phyloP scores from a whole-genome alignment of 2,329 filamentous ascomycete species.

The Epicoccum sorghinum region DNA sequence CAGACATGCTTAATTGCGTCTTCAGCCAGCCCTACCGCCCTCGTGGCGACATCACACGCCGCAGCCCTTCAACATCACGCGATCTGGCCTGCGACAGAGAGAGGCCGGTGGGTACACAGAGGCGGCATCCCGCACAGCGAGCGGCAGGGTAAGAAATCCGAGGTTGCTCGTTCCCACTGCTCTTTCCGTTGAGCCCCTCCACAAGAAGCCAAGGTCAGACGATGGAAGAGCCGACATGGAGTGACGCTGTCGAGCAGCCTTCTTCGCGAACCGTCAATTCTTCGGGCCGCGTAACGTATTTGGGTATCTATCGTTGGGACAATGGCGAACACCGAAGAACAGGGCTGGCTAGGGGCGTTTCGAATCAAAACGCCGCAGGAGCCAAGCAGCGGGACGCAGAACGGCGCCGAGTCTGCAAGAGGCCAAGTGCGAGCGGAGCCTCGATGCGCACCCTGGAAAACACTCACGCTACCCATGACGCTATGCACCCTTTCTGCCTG shows the following conservation, averaged over 20 bases:
- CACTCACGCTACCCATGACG: not conserved
- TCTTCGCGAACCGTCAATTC: not conserved
- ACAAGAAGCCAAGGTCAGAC: conserved; percentile 3
- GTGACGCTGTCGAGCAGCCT: conserved; percentile 4
- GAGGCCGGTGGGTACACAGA: conserved; percentile 2
- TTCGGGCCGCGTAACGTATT: conserved; percentile 6
- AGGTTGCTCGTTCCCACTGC: not conserved
- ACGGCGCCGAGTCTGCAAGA: conserved; percentile 5
- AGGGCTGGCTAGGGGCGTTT: conserved; percentile 5
- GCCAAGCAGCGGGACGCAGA: conserved; percentile 6
- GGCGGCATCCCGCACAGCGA: conserved; percentile 1
- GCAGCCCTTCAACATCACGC: not conserved
- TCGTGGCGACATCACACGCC: conserved; percentile 3
- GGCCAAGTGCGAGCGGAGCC: conserved; percentile 2
- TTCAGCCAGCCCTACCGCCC: conserved; percentile 5
- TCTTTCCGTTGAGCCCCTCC: not conserved
- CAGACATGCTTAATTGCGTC: not conserved
- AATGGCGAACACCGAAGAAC: conserved; percentile 3
- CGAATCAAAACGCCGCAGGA: conserved; percentile 2
- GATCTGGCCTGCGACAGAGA: conserved; percentile 5
- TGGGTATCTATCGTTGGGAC: not conserved
- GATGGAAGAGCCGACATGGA: conserved; percentile 2
- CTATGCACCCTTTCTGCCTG: conserved; percentile 4
- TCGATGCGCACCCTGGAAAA: not conserved
- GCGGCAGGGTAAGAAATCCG: not conserved